Percentiles rank a stretch among this genome's conserved stretches.
phyloP scores from a whole-genome alignment of 202 grass and related monocot species.

The Brachypodium distachyon region DNA sequence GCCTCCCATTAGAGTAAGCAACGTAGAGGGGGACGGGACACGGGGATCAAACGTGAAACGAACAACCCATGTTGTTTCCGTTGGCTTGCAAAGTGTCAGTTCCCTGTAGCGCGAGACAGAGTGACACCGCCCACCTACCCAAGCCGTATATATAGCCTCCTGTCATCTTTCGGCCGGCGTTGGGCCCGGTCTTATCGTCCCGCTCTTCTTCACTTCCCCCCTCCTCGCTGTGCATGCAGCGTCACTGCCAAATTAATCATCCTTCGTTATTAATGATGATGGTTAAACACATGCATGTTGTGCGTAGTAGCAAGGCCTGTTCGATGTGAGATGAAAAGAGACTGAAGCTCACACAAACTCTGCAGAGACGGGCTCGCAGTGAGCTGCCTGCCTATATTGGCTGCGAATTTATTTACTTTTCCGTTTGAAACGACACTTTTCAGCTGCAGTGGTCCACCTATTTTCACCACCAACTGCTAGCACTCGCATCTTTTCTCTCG shows the following conservation, averaged over 20 bases:
- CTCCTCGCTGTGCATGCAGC: not conserved
- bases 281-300: not conserved
- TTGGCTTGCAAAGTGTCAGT: not conserved
- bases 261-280: too few relatives aligned
- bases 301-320: too few relatives aligned
- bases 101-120: not conserved
- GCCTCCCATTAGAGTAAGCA: not conserved
- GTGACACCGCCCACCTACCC: not conserved
- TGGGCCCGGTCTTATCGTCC: not conserved
- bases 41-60: not conserved
- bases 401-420: not conserved
- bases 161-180: not conserved
- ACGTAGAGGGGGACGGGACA: not conserved
- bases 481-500: not conserved
- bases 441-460: not conserved
- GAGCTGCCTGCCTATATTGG: not conserved
- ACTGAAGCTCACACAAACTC: not conserved
- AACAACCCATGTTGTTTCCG: constrained; percentile 18
- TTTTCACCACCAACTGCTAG: not conserved
- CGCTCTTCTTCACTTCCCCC: not conserved
- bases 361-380: not conserved
- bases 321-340: not conserved
- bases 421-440: not conserved
- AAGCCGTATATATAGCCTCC: not conserved
- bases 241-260: not conserved